Base-by-base conservation (phyloP, 2,329 filamentous ascomycete genomes). In the Colletotrichum endophyticum region DNA sequence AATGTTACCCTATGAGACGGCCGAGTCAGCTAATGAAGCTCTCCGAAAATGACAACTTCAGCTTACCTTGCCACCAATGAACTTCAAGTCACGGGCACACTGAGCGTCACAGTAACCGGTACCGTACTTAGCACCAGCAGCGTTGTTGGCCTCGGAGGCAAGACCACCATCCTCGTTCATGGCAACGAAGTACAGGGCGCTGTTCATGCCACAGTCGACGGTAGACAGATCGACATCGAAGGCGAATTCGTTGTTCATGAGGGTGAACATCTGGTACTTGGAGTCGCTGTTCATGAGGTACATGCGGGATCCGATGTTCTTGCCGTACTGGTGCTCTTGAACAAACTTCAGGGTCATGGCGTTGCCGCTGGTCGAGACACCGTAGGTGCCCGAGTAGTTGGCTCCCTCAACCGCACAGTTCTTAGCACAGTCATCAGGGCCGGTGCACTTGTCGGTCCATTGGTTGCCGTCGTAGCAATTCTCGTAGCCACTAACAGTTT, bases 211-310 rank as follows among this genome's bases (percentile, higher is more conserved):
- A 79, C 92, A 93, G 19, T 79, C 89, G n/a, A 93, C 86, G 75
- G 88, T 88, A 61, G 91, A 92, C 59, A 92, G 87, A 81, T 93
- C 91, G 19, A 93, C 91, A 67, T 92, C 91, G 75, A 93, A 92
- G n/a, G 89, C 90, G 81, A 93, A 89, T 81, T 93, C 91, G 80
- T 90, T 86, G 83, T 89, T 89, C 72, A 89, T 85, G 72, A 92
- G 84, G 75, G 91, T 86, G 83, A 93, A 89, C 78, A 89, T 86
- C 83, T 92, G 75, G 81, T 93, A 93, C 69, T 87, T 88, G 77
- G 84, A 86, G 66, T 90, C 88, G 67, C 87, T 84, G 78, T 87
- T 86, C 84, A 92, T 87, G 72, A 92, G 85, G 81, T 92, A 93
- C 66, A 91, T 81, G 76, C 91, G 87, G 16, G 89, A 83, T 15